Conservation (phyloP, 805 yeast genomes). For the Sungouiella blattae region DNA sequence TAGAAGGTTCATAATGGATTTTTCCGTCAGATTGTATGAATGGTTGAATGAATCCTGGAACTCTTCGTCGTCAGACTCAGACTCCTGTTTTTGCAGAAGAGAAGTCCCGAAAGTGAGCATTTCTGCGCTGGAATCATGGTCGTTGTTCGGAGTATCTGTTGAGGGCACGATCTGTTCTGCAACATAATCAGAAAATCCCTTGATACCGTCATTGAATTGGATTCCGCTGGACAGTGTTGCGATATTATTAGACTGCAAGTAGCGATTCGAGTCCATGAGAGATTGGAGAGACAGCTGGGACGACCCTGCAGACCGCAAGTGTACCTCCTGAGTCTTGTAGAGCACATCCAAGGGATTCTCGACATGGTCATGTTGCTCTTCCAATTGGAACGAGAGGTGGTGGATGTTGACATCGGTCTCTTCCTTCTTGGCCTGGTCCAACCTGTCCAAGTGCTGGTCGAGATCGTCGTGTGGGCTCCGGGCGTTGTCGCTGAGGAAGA, state of each 20-base stretch:
- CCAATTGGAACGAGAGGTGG: conserved; percentile 28
- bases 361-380: conserved; percentile 2
- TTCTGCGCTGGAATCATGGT: conserved; percentile 11
- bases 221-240: conserved; percentile 21
- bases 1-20: conserved; percentile 38
- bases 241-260: conserved; percentile 9
- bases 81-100: too few relatives aligned
- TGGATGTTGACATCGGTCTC: conserved; percentile 34
- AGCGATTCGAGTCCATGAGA: conserved; percentile 17
- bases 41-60: conserved; percentile 24
- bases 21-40: conserved; percentile 36
- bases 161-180: conserved; percentile 32
- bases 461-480: conserved; percentile 22
- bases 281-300: conserved; percentile 36
- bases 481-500: conserved; percentile 29
- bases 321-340: conserved; percentile 20
- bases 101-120: conserved; percentile 4
- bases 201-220: conserved; percentile 40
- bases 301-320: conserved; percentile 24
- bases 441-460: conserved; percentile 33
- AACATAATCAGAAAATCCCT: conserved; percentile 38
- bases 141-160: conserved; percentile 3
- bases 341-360: conserved; percentile 35
- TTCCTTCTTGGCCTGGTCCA: conserved; percentile 21
- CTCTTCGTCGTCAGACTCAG: neutral